Conservation (phyloP, 768 basidiomycete genomes). For the Calocybe indica region DNA sequence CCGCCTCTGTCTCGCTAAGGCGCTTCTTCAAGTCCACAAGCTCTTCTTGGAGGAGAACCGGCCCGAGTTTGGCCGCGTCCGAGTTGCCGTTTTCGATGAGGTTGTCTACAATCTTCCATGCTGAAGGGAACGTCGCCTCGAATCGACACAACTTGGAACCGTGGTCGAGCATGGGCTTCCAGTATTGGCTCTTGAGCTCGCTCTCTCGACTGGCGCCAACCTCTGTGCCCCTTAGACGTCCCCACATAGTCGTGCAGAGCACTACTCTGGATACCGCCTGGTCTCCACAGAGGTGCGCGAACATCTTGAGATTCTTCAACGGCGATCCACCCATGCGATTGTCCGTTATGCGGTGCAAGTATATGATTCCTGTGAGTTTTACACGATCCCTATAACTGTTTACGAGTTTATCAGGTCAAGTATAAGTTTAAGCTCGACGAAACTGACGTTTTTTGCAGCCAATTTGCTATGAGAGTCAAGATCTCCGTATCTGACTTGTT, state of each 20-base stretch:
- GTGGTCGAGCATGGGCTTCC: conserved; percentile 3
- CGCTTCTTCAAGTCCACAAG: background rate
- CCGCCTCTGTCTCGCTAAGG: conserved; percentile 1
- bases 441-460: conserved; percentile 17
- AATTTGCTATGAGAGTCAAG: conserved; percentile 11
- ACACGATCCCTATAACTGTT: conserved; percentile 8
- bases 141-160: conserved; percentile 4
- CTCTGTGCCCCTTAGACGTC: background rate
- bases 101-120: conserved; percentile 11
- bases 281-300: conserved; percentile 6
- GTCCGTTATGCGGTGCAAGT: conserved; percentile 10
- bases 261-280: background rate
- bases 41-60: conserved; percentile 1
- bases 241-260: conserved; percentile 9
- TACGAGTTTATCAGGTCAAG: background rate
- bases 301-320: conserved; percentile 3
- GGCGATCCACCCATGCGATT: conserved; percentile 2
- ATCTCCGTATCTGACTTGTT: conserved; percentile 11
- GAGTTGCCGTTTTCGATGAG: background rate
- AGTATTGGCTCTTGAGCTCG: conserved; percentile 1
- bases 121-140: conserved; percentile 9
- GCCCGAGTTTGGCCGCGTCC: conserved; percentile 5
- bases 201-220: background rate
- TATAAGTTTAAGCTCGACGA: background rate
- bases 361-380: conserved; percentile 12